Evolutionary conservation across 2,329 filamentous ascomycete genomes (phyloP).

Genomic region (Bimuria novae-zelandiae): DNA sequence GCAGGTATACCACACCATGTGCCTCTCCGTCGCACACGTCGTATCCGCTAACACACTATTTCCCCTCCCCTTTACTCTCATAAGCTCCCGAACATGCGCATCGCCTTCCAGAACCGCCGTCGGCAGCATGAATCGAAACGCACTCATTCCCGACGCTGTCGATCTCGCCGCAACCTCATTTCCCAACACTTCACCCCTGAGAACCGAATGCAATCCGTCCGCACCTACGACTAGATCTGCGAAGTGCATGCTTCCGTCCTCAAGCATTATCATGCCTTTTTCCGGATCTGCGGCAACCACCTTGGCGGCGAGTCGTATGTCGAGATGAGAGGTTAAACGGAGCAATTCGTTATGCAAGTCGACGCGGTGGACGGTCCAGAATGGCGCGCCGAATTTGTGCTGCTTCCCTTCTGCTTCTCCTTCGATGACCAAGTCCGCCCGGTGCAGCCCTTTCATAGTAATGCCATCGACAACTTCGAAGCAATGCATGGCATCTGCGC

Average conservation of each 20-base stretch:
- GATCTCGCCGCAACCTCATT: background rate
- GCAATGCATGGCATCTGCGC: background rate
- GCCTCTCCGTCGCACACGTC: background rate
- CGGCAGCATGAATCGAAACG: constrained; percentile 10
- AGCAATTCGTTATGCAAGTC: constrained; percentile 10
- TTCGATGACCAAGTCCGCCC: background rate
- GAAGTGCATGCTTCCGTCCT: constrained; percentile 6
- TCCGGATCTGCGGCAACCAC: background rate
- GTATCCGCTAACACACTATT: background rate
- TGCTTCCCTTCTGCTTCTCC: background rate
- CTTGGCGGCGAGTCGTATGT: background rate
- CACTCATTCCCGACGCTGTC: constrained; percentile 7
- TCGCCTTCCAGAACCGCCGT: background rate
- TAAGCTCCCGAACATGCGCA: no score
- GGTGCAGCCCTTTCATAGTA: background rate
- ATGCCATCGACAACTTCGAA: background rate
- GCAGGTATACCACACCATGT: constrained; percentile 12
- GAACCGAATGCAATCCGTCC: constrained; percentile 9
- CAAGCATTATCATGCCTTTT: constrained; percentile 6
- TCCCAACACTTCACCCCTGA: background rate
- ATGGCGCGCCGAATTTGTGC: background rate
- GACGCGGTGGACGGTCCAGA: constrained; percentile 3
- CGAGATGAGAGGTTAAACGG: constrained; percentile 1
- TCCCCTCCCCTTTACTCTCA: background rate
- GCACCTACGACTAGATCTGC: constrained; percentile 14